Base-by-base conservation (phyloP, 2,329 filamentous ascomycete genomes). In the Curvularia eragrostidis region DNA sequence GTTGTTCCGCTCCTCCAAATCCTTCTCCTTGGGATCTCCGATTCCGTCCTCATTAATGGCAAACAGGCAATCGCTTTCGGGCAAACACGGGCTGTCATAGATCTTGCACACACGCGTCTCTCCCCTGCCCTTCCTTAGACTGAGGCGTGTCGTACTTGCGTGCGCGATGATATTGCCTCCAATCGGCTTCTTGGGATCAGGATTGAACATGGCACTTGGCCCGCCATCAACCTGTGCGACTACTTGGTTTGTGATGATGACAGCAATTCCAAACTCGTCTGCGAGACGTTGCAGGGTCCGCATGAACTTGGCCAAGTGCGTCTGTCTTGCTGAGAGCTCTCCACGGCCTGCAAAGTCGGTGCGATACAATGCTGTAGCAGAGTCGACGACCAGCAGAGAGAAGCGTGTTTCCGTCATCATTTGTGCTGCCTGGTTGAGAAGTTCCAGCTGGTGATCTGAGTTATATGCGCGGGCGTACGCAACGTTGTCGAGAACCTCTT, bases 331-430 rank as follows among this genome's bases (percentile, higher is more conserved):
- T n/a, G 93, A 97, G 30, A 99, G 85, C 78, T 99, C 95, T 57
- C 95, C 96, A 77, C 95, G 90, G n/a, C 95, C 95, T 62, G 93
- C 87, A 78, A 98, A 99, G 73, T 99, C 95, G 0, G 95, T 99
- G 66, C 95, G 88, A 78, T 99, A 99, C 2, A 99, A 85, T 2
- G 94, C 90, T 0, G 95, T 99, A 13, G 96, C 96, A 55, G 93
- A 97, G 79, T 99, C 95, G 55, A 99, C 95, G 48, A 99, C 88
- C 48, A 99, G 87, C 8, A 99, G 85, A 3, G 95, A 98, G 78
- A 99, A 99, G 3, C 95, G 88, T 0, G 95, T 99, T 81, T 99
- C 96, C 56, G 93, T 97, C 96, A 99, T 99, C 95, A 99, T 99
- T 61, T 93, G 88, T 2, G 95, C 90, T 3, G 95, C 96, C 77